Base-by-base conservation (phyloP, 805 yeast species). In the Tetrapisispora pingtungensis region DNA sequence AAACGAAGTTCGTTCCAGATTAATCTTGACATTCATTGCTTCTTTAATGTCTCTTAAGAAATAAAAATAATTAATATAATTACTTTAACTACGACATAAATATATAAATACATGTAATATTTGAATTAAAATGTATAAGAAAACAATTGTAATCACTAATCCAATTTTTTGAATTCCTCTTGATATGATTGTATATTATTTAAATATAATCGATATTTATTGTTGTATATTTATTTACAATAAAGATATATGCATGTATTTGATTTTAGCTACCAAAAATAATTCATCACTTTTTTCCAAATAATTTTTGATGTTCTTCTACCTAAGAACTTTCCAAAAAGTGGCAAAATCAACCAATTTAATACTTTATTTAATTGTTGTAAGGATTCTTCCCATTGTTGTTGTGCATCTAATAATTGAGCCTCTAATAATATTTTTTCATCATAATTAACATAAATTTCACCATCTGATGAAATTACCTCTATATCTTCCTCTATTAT, bases 21-120 rank as follows among this genome's bases (percentile, higher is more conserved):
- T 93, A 69, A 84, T 93, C 46, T 76, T 88, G 63, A 88, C 97
- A 1, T 93, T 93, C 64, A 86, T 93, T 49, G 98, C 97, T 43
- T 86, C 96, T 41, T 77, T 93, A 66, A 93, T 93, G 98, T 71
- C 89, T 10, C 66, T 84, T 38, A 66, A 67, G 26, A 59, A 57
- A 41, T 56, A 50, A 22, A 22, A 5, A 6, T 22, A 22, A 22
- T 22, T 22, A 22, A 22, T 22, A 22, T 22, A 22, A 6, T 22
- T 22, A 22, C 8, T 22, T 22, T 22, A 22, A 22, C 26, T 22
- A 22, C 8, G 8, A 22, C 8, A 22, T 22, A 22, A 22, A 22
- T 22, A 22, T 22, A 22, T 22, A 22, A 22, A 6, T 8, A 22
- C 8, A 22, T 22, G 26, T 22, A 22, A 22, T 17, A 33, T 20